Conservation (phyloP, 805 yeast genomes). For the Wickerhamomyces silvicola region DNA sequence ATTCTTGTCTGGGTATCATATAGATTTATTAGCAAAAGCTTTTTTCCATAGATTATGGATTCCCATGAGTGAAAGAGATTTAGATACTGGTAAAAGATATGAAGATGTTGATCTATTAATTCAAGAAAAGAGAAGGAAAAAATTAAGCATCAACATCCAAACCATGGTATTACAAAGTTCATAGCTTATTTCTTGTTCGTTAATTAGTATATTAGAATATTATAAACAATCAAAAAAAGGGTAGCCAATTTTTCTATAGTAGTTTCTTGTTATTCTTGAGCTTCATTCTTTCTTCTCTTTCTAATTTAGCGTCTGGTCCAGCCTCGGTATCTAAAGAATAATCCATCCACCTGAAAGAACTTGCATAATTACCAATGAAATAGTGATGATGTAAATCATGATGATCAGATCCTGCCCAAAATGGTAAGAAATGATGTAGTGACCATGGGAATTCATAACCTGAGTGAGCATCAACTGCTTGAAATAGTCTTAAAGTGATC, state of each 20-base stretch:
- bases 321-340: conserved; percentile 82
- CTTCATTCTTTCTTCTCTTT: conserved; percentile 65
- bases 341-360: conserved; percentile 97
- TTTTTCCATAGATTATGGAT: conserved; percentile 27
- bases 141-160: conserved; percentile 25
- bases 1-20: conserved; percentile 34
- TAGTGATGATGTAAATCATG: conserved; percentile 97
- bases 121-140: conserved; percentile 29
- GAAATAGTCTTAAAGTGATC: conserved; percentile 84
- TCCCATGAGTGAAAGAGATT: conserved; percentile 39
- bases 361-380: conserved; percentile 92
- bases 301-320: conserved; percentile 71
- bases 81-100: conserved; percentile 48
- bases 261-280: too few relatives aligned
- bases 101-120: conserved; percentile 40
- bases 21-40: conserved; percentile 32
- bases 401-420: conserved; percentile 99
- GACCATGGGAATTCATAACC: conserved; percentile 99
- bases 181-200: conserved; percentile 27
- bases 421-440: conserved; percentile 81
- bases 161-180: conserved; percentile 27
- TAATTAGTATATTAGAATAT: too few relatives aligned
- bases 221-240: too few relatives aligned
- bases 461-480: conserved; percentile 96
- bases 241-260: too few relatives aligned